These are phyloP conservation scores for Solanum appendiculatum DNA, from an alignment of 257 asterid genomes.

Conservation along the genomic window DNA sequence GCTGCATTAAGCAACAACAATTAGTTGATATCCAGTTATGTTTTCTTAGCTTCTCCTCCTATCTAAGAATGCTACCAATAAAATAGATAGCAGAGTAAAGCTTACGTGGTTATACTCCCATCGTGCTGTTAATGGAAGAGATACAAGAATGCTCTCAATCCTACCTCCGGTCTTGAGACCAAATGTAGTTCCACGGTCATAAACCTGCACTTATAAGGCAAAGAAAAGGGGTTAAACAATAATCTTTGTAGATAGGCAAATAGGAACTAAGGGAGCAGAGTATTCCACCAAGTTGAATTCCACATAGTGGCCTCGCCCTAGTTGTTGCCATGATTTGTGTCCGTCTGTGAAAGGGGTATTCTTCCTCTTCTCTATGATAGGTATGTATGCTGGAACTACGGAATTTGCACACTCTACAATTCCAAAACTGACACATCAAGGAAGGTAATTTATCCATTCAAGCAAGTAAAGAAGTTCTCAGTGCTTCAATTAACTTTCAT, in stretches of 20 bases:
- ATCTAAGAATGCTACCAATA: neutral
- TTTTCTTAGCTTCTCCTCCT: neutral
- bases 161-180: conserved; percentile 98
- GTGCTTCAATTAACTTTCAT: neutral
- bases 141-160: conserved; percentile 95
- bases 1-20: conserved; percentile 30
- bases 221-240: neutral
- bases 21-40: neutral
- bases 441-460: neutral
- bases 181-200: conserved; percentile 98
- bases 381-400: conserved; percentile 78
- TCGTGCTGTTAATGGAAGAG: conserved; percentile 87
- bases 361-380: conserved; percentile 75
- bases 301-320: conserved; percentile 88
- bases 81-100: neutral
- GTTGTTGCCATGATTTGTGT: conserved; percentile 89
- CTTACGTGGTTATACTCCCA: conserved; percentile 96
- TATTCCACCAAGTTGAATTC: conserved; percentile 80
- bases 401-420: conserved; percentile 87
- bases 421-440: conserved; percentile 2
- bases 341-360: conserved; percentile 57
- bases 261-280: neutral
- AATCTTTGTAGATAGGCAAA: neutral
- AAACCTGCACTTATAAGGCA: conserved; percentile 38
- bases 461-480: neutral